These are phyloP conservation scores for Lasiosphaeria miniovina DNA, from an alignment of 495 filamentous ascomycete genomes.

Conservation along the genomic window DNA sequence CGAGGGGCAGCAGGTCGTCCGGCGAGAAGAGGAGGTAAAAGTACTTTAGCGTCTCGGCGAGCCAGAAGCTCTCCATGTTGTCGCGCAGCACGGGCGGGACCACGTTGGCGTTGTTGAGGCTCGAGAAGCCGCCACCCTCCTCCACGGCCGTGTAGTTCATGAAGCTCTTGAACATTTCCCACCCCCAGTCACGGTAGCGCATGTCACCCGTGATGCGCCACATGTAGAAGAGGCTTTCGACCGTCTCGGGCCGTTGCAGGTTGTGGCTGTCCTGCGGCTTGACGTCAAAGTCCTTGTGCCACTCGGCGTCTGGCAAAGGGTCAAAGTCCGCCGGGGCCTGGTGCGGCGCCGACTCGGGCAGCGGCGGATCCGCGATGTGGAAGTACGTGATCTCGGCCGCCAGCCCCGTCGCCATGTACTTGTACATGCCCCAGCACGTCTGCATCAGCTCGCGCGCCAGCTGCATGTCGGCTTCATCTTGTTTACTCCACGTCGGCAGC, in stretches of 20 bases:
- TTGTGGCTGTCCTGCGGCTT: conserved; percentile 79
- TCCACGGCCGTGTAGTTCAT: conserved; percentile 73
- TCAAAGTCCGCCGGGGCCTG: conserved; percentile 46
- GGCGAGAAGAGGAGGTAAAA: conserved; percentile 93
- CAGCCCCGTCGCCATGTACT: conserved; percentile 78
- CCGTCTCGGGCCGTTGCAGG: conserved; percentile 91
- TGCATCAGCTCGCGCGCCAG: conserved; percentile 88
- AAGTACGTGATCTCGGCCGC: conserved; percentile 93
- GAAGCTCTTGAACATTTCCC: conserved; percentile 96
- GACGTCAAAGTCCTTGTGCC: conserved; percentile 75
- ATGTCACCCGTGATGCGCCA: conserved; percentile 94
- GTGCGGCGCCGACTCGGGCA: conserved; percentile 51
- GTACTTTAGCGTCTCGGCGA: conserved; percentile 97
- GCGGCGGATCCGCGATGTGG: conserved; percentile 62
- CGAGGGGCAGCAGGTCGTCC: conserved; percentile 75
- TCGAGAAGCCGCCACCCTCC: conserved; percentile 78
- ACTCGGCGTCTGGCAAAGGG: conserved; percentile 51
- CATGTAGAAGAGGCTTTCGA: conserved; percentile 96
- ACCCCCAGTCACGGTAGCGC: conserved; percentile 93
- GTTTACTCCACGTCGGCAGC: conserved; percentile 64
- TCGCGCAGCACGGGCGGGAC: conserved; percentile 64
- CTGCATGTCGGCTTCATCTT: conserved; percentile 81
- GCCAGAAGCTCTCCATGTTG: conserved; percentile 96
- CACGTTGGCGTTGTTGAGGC: conserved; percentile 68
- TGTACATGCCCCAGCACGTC: conserved; percentile 97